Conservation (phyloP, 78 protist genomes). For the Dictyostelium purpureum region DNA sequence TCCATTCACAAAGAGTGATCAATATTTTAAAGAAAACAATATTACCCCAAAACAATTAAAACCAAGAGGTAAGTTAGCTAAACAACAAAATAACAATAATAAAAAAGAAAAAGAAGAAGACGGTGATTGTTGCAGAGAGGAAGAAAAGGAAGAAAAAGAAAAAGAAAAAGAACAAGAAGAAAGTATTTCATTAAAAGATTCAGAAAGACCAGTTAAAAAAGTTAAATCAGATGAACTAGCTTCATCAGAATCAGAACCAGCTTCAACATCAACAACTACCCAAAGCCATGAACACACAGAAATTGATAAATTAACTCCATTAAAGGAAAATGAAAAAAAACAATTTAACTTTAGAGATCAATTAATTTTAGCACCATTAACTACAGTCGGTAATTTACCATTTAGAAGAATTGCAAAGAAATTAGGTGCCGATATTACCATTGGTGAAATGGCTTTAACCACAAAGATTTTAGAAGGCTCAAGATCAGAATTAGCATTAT, state of each 20-base stretch:
- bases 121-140: background rate
- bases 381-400: constrained; percentile 99
- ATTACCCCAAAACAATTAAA: background rate
- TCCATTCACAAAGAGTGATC: background rate
- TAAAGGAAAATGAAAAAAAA: constrained; percentile 61
- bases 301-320: constrained; percentile 4
- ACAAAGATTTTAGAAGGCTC: constrained; percentile 80
- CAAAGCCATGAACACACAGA: constrained; percentile 57
- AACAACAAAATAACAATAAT: background rate
- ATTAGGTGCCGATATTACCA: constrained; percentile 90
- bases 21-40: constrained; percentile 4
- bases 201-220: background rate
- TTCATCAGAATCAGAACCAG: background rate
- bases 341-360: constrained; percentile 87
- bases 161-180: background rate
- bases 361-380: constrained; percentile 96
- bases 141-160: background rate
- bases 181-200: background rate
- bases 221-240: background rate
- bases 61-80: background rate
- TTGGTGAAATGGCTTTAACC: constrained; percentile 96
- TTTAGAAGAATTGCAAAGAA: constrained; percentile 94
- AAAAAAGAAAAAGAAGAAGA: background rate
- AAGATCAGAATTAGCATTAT: constrained; percentile 87
- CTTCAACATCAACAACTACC: background rate